A percentile compares a stretch with the other conserved stretches of the same genome.
Conservation (phyloP, 2,329 filamentous ascomycete species). For the Penicillium sclerotiorum region DNA sequence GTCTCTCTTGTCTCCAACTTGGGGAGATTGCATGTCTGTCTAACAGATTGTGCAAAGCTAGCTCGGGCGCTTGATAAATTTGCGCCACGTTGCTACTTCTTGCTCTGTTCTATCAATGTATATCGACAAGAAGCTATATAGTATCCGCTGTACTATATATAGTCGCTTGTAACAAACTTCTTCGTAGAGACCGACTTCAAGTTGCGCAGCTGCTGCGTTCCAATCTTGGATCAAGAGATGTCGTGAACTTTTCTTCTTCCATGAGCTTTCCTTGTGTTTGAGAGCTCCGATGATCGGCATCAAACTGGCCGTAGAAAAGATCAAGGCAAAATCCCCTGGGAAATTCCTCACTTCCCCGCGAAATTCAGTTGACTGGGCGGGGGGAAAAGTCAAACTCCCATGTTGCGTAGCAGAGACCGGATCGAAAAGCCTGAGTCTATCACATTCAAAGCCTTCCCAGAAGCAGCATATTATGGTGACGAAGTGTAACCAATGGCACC, state of each 20-base stretch:
- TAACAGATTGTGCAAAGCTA: conserved; percentile 73
- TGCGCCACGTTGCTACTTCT: conserved; percentile 48
- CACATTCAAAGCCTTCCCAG: conserved; percentile 2
- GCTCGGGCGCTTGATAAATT: conserved; percentile 53
- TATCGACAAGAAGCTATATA: conserved; percentile 70
- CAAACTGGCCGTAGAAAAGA: too few species aligned
- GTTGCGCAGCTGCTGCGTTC: conserved; percentile 22
- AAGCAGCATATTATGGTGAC: conserved; percentile 8
- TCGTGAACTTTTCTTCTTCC: too few species aligned
- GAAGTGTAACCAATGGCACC: conserved; percentile 23
- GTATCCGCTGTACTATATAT: conserved; percentile 52
- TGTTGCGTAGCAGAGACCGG: not conserved
- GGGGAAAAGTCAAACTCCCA: too few species aligned
- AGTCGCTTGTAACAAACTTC: conserved; percentile 41
- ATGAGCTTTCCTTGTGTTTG: too few species aligned
- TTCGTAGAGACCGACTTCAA: conserved; percentile 31
- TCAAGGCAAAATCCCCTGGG: too few species aligned
- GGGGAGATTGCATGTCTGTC: conserved; percentile 56
- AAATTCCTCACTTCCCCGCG: too few species aligned
- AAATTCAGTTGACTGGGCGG: too few species aligned
- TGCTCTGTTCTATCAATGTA: conserved; percentile 68
- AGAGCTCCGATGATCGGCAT: too few species aligned
- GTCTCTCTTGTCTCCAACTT: conserved; percentile 34
- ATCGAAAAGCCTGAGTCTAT: not conserved
- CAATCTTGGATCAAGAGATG: too few species aligned